Percentiles rank a stretch among this genome's conserved stretches.
Evolutionary conservation across 192 early-diverging fungal genomes (phyloP).

Genomic region (Podila epigama): DNA sequence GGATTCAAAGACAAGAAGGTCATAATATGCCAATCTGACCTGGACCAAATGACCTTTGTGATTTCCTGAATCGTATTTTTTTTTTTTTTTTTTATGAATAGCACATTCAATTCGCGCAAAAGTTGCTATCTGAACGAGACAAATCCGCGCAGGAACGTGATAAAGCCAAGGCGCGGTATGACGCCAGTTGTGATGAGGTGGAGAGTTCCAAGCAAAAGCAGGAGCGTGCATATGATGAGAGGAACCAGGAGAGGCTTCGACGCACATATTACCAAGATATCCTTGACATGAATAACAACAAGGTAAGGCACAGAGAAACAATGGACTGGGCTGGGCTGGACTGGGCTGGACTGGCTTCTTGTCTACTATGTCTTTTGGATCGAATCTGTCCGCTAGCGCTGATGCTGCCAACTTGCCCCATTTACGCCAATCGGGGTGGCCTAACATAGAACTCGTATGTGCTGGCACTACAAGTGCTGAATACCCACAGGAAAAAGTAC

Average conservation of each 20-base stretch:
- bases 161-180: conserved; percentile 58
- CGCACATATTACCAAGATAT: conserved; percentile 62
- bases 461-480: conserved; percentile 65
- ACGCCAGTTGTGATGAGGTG: conserved; percentile 69
- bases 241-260: conserved; percentile 58
- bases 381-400: neutral
- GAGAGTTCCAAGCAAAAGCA: conserved; percentile 64
- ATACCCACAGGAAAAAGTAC: conserved; percentile 69
- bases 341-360: no score
- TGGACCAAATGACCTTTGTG: neutral
- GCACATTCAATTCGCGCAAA: conserved; percentile 72
- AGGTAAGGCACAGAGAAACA: no score
- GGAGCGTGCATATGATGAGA: conserved; percentile 67
- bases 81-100: conserved; percentile 19
- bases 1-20: neutral
- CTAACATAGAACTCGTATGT: conserved; percentile 71
- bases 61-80: neutral
- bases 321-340: no score
- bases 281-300: conserved; percentile 73
- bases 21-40: neutral
- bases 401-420: neutral
- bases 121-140: conserved; percentile 65
- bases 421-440: no score
- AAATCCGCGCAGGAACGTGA: conserved; percentile 60
- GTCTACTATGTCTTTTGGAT: neutral